phyloP scores from a whole-genome alignment of 805 yeast species.

The Kuraishia cidri region DNA sequence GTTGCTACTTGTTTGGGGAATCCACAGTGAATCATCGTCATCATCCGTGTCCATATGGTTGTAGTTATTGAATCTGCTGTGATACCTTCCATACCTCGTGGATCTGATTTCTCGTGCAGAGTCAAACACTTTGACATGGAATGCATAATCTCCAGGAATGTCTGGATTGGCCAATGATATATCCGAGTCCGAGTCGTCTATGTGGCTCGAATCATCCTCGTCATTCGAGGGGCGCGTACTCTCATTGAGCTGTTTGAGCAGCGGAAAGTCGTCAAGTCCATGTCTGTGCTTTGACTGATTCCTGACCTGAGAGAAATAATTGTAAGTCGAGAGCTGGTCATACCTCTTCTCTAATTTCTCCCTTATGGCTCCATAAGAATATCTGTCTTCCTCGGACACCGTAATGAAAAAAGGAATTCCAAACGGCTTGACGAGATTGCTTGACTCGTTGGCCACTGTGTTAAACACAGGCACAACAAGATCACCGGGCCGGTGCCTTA shows the following conservation, averaged over 20 bases:
- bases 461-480: conserved; percentile 55
- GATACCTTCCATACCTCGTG: conserved; percentile 7
- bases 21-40: conserved; percentile 26
- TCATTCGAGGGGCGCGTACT: no score
- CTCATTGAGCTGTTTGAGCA: no score
- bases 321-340: conserved; percentile 36
- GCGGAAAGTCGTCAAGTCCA: conserved; percentile 15
- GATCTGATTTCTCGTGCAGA: conserved; percentile 15
- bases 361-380: conserved; percentile 50
- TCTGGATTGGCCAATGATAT: conserved; percentile 45
- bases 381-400: conserved; percentile 39
- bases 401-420: conserved; percentile 74
- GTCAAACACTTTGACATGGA: conserved; percentile 32
- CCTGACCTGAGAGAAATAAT: conserved; percentile 20
- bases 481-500: conserved; percentile 32
- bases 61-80: no score
- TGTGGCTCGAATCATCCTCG: no score
- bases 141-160: conserved; percentile 38
- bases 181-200: conserved; percentile 35
- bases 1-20: conserved; percentile 30
- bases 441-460: conserved; percentile 25
- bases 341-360: conserved; percentile 42
- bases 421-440: conserved; percentile 38
- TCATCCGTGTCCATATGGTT: conserved; percentile 12
- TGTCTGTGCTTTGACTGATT: conserved; percentile 8